Evolutionary conservation across 2,329 filamentous ascomycete genomes (phyloP).

Genomic region (Ilyonectria robusta): DNA sequence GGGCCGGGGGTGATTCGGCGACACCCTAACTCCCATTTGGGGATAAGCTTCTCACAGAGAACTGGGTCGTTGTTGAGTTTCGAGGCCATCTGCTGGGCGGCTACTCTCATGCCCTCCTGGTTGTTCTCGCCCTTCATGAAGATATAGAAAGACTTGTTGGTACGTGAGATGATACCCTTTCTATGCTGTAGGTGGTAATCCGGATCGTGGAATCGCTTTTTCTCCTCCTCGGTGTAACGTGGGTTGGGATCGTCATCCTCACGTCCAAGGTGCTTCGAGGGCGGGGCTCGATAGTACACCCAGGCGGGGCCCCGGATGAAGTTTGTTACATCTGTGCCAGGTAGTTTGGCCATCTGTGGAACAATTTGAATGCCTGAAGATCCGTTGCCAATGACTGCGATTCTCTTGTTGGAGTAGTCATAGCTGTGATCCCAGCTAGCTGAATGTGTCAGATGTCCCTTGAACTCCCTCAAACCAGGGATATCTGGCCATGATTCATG

Average conservation of each 20-base stretch:
- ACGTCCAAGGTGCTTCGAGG: slow-evolving; percentile 48
- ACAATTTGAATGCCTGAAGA: slow-evolving; percentile 43
- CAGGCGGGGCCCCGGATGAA: slow-evolving; percentile 53
- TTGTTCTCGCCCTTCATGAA: slow-evolving; percentile 43
- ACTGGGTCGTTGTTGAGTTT: slow-evolving; percentile 41
- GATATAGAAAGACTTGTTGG: slow-evolving; percentile 55
- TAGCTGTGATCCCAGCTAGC: slow-evolving; percentile 38
- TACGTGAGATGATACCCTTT: slow-evolving; percentile 51
- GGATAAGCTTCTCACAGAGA: slow-evolving; percentile 39
- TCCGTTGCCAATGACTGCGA: slow-evolving; percentile 42
- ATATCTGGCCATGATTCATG: slow-evolving; percentile 43
- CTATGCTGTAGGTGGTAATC: slow-evolving; percentile 65
- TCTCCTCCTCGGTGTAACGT: slow-evolving; percentile 54
- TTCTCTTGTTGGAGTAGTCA: slow-evolving; percentile 41
- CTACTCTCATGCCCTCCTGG: slow-evolving; percentile 39
- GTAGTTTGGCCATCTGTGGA: slow-evolving; percentile 45
- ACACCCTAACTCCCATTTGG: slow-evolving; percentile 42
- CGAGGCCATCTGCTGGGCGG: slow-evolving; percentile 42
- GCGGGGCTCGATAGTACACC: slow-evolving; percentile 54
- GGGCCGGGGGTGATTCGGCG: slow-evolving; percentile 40
- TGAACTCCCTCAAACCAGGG: slow-evolving; percentile 36
- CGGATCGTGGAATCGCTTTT: slow-evolving; percentile 66
- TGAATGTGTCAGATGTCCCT: slow-evolving; percentile 40
- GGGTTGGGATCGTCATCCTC: slow-evolving; percentile 50
- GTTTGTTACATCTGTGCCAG: slow-evolving; percentile 49